A percentile compares a stretch with the other conserved stretches of the same genome.
phyloP scores from a whole-genome alignment of 2,329 filamentous ascomycete species.

The Penicillium sp. region DNA sequence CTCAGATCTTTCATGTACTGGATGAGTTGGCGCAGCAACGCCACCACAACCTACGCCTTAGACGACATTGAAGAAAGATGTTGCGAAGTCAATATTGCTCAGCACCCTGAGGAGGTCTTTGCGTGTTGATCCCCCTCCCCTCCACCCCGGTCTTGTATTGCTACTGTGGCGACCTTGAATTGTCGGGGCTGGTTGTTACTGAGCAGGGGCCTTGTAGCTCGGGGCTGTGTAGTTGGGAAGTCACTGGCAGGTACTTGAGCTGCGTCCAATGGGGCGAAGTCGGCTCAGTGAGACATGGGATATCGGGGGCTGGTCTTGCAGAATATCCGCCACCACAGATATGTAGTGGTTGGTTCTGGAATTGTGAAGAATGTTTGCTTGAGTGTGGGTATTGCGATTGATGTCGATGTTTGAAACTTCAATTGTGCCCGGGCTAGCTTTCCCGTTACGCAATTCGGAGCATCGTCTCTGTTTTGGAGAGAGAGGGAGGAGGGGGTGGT shows the following conservation, averaged over 20 bases:
- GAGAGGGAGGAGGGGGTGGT: too few species aligned
- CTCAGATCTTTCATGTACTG: constrained; percentile 3
- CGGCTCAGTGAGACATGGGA: constrained; percentile 3
- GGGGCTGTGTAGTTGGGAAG: constrained; percentile 13
- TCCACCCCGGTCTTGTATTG: not conserved
- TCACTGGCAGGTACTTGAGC: constrained; percentile 19
- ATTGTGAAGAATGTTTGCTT: not conserved
- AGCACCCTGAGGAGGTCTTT: not conserved
- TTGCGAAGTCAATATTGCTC: not conserved
- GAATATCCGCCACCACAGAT: constrained; percentile 24
- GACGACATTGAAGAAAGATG: not conserved
- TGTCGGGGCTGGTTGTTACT: not conserved
- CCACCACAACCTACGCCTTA: not conserved
- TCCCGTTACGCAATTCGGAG: not conserved
- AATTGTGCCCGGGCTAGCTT: not conserved
- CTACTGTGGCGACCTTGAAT: not conserved
- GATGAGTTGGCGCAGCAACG: constrained; percentile 7
- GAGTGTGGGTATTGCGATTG: not conserved
- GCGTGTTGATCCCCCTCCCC: not conserved
- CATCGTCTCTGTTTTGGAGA: too few species aligned
- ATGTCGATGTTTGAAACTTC: not conserved
- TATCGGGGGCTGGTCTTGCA: constrained; percentile 21
- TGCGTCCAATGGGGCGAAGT: not conserved
- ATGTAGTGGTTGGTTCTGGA: constrained; percentile 1
- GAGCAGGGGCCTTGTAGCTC: constrained; percentile 6